A percentile compares a stretch with the other conserved stretches of the same genome.
Conservation (phyloP, 306 rosid species). For the Cucumis hystrix region DNA sequence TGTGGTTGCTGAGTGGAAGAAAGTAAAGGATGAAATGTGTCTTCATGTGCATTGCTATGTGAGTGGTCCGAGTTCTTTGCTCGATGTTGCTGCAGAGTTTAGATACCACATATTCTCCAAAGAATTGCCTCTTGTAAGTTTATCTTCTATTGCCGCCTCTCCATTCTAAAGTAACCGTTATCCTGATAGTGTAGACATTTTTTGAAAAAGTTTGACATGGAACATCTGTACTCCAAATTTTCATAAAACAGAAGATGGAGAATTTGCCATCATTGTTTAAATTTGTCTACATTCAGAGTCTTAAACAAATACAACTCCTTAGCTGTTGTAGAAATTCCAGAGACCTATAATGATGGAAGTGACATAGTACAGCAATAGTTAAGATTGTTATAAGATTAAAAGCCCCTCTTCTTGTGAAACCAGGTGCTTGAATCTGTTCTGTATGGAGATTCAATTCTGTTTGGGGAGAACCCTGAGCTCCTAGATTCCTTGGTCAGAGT, state of each 20-base stretch:
- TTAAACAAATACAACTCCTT: neutral
- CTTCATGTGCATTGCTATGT: conserved; percentile 90
- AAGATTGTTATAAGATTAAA: neutral
- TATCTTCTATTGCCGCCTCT: neutral
- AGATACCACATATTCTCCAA: conserved; percentile 93
- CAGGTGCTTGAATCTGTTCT: conserved; percentile 79
- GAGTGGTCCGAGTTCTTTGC: conserved; percentile 73
- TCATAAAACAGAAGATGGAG: neutral
- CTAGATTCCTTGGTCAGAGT: conserved; percentile 61
- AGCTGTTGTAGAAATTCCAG: neutral
- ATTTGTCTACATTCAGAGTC: neutral
- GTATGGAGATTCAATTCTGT: conserved; percentile 63
- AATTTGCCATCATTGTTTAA: neutral
- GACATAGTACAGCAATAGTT: neutral
- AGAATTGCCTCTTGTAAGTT: conserved; percentile 86
- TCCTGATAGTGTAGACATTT: neutral
- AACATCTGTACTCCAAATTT: neutral
- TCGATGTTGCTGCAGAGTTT: conserved; percentile 68
- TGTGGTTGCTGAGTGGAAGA: conserved; percentile 98
- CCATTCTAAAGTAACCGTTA: neutral
- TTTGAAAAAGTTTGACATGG: neutral
- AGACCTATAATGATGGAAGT: neutral
- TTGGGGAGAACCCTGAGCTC: conserved; percentile 63
- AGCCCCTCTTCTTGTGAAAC: conserved; percentile 1
- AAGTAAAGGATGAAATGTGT: conserved; percentile 76